These are phyloP conservation scores for Apophysomyces sp. DNA, from an alignment of 371 early-diverging fungal genomes.

Conservation along the genomic window DNA sequence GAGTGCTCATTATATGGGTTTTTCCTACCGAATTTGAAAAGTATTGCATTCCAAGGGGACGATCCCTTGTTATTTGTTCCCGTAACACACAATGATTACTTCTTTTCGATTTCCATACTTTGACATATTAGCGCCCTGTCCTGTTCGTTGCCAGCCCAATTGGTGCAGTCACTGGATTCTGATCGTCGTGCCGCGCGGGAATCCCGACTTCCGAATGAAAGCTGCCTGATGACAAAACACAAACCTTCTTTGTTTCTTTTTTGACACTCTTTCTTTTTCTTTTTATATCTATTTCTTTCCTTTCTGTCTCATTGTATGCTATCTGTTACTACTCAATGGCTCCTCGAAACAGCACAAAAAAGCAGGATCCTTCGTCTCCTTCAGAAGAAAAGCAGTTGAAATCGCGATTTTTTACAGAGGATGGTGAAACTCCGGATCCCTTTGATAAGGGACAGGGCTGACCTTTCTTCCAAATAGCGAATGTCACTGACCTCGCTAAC, in stretches of 20 bases:
- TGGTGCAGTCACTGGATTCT: not conserved
- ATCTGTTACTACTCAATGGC: slow-evolving; percentile 5
- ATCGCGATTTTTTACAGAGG: slow-evolving; percentile 13
- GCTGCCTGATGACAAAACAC: not conserved
- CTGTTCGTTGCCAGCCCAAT: not conserved
- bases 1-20: not conserved
- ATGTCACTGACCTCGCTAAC: not conserved
- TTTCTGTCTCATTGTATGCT: not conserved
- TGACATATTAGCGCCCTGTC: not conserved
- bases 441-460: not conserved
- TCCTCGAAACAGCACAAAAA: slow-evolving; percentile 7
- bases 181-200: not conserved
- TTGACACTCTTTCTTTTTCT: slow-evolving; percentile 5
- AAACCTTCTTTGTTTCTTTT: not conserved
- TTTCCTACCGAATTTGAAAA: slow-evolving; percentile 3
- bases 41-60: slow-evolving; percentile 10
- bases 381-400: slow-evolving; percentile 11
- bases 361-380: slow-evolving; percentile 3
- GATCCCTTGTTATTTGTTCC: not conserved
- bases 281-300: not conserved
- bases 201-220: not conserved
- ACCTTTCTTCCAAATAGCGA: not conserved
- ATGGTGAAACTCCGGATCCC: not conserved
- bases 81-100: not conserved
- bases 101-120: not conserved